Evolutionary conservation across 192 early-diverging fungal genomes (phyloP), one percentile per base, ranked within the genome.

Genomic region (Coemansia pectinata): DNA sequence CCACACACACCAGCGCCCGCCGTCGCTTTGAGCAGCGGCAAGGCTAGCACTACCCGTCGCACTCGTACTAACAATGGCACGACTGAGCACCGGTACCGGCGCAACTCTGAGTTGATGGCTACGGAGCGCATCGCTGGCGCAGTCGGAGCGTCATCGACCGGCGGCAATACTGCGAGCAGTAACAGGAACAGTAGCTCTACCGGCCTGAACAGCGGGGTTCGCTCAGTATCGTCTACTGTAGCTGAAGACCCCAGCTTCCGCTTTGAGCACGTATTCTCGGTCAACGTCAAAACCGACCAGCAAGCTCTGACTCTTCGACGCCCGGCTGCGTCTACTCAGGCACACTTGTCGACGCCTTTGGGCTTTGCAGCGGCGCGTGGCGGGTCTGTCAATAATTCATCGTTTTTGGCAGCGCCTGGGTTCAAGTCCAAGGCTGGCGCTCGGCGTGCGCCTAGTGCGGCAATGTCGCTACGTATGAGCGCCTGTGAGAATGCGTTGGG

Each of bases 11-110:
- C 27, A 8, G 8, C 40, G 6, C 42, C 33, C 9, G 27, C 23
- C 2, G 2, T 10, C 7, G 5, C 5, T 12, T 5, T 17, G 12
- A 23, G 38, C 27, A 62, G 17, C 36, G 33, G 60, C 61, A 72
- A 71, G 62, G 23, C 36, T 25, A 29, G 9, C 1, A 19, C 42
- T 5, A 44, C 67, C 36, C 48, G 48, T 25, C 48, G 60, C 12
- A 65, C 68, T n/a, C 79, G 79, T 7, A 69, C 58, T 42, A 65
- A 69, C 66, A 66, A 66, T 34, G 65, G 81, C 36, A 83, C 81
- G 11, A 83, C 81, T 19, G 81, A 83, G 69, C 81, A 83, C 69
- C 76, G 76, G 53, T 83, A 83, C 73, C 81, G 81, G 2, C 81
- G 81, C 76, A 78, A 75, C 72, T 83, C 81, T 0, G 81, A 78